phyloP scores from a whole-genome alignment of 768 basidiomycete genomes.

The Calocybe cyanea region DNA sequence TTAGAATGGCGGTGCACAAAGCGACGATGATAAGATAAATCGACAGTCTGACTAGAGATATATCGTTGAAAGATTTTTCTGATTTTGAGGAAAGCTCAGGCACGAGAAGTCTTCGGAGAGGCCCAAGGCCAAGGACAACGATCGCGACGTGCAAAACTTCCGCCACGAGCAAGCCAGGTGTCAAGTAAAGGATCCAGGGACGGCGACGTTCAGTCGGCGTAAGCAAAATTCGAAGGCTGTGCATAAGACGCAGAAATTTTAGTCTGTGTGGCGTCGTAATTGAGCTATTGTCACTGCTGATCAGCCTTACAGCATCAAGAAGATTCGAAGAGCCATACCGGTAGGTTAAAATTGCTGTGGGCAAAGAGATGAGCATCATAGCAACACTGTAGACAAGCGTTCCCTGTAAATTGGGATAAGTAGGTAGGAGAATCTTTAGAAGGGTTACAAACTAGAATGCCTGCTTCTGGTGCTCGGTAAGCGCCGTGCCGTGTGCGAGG shows the following conservation, averaged over 20 bases:
- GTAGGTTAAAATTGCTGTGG: slow-evolving; percentile 72
- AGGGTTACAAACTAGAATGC: slow-evolving; percentile 37
- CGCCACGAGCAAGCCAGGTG: slow-evolving; percentile 69
- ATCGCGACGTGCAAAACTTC: slow-evolving; percentile 44
- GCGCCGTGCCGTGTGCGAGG: slow-evolving; percentile 57
- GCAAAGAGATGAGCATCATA: slow-evolving; percentile 62
- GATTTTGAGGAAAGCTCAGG: slow-evolving; percentile 32
- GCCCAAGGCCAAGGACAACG: slow-evolving; percentile 44
- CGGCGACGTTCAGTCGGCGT: slow-evolving; percentile 77
- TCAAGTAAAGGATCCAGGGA: slow-evolving; percentile 79
- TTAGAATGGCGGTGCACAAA: slow-evolving; percentile 54
- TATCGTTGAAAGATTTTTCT: slow-evolving; percentile 31
- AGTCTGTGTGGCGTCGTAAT: slow-evolving; percentile 82
- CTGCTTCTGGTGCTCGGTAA: slow-evolving; percentile 61
- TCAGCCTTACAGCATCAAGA: slow-evolving; percentile 4
- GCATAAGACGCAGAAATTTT: slow-evolving; percentile 53
- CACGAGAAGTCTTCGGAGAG: slow-evolving; percentile 42
- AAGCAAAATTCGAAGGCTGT: slow-evolving; percentile 65
- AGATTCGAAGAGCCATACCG: slow-evolving; percentile 41
- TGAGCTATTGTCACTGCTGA: slow-evolving; percentile 40
- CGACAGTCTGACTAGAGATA: slow-evolving; percentile 46
- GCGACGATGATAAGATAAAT: slow-evolving; percentile 57
- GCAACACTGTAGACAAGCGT: slow-evolving; percentile 61
- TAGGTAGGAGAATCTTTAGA: not conserved
- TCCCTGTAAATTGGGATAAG: slow-evolving; percentile 31